Percentiles rank a stretch among this genome's conserved stretches.
Conservation (phyloP, 352 stramenopile genomes). For the Globisporangium alternatum region DNA sequence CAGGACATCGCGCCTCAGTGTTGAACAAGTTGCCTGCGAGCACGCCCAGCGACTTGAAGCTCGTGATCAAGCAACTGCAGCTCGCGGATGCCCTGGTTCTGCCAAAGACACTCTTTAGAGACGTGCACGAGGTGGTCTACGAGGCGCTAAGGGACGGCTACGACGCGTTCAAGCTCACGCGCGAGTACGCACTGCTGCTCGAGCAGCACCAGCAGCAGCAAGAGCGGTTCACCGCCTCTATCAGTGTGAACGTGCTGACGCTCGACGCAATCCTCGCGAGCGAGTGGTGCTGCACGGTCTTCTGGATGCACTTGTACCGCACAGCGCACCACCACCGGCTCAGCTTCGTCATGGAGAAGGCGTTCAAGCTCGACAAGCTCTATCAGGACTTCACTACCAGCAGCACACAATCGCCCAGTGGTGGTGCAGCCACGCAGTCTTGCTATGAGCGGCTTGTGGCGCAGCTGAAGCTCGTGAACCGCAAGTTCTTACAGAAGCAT, state of each 20-base stretch:
- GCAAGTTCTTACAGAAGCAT: constrained; percentile 24
- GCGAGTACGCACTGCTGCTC: constrained; percentile 28
- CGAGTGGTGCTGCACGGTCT: constrained; percentile 67
- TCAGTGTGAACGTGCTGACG: constrained; percentile 22
- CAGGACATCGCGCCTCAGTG: background rate
- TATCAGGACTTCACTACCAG: constrained; percentile 6
- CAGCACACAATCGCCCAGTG: background rate
- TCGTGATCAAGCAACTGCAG: constrained; percentile 7
- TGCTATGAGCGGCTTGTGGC: constrained; percentile 7
- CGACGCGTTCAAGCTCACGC: constrained; percentile 31
- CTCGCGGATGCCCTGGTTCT: constrained; percentile 8
- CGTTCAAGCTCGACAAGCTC: constrained; percentile 47
- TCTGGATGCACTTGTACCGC: constrained; percentile 71
- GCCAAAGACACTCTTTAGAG: constrained; percentile 27
- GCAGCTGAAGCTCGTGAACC: constrained; percentile 24
- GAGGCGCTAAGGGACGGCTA: constrained; percentile 25
- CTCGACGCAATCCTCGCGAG: constrained; percentile 60
- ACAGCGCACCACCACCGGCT: constrained; percentile 46
- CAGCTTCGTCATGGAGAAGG: constrained; percentile 58
- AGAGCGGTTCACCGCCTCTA: background rate
- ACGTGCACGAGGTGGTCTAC: constrained; percentile 27
- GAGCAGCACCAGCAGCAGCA: constrained; percentile 18
- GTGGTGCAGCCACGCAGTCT: background rate
- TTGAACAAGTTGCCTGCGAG: constrained; percentile 11
- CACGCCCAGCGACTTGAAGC: constrained; percentile 7